phyloP scores from a whole-genome alignment of 1,284 basidiomycete genomes.

The Cutaneotrichosporon sp. region DNA sequence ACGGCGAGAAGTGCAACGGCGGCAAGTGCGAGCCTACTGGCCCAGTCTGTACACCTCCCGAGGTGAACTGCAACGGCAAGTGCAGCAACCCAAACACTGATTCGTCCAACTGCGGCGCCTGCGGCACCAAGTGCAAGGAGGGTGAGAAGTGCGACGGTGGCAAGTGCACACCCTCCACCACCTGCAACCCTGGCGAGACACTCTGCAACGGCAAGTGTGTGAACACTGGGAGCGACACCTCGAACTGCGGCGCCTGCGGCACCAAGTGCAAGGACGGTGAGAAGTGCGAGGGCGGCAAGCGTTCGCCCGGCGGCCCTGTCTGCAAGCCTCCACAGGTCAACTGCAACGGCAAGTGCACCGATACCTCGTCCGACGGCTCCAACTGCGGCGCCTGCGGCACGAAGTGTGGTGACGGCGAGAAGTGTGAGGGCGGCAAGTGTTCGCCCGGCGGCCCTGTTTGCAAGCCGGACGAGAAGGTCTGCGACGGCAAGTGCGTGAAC shows the following conservation, averaged over 20 bases:
- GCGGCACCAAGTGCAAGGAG: background rate
- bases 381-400: background rate
- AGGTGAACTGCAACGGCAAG: background rate
- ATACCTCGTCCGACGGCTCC: no score
- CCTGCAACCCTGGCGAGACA: background rate
- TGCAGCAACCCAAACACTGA: background rate
- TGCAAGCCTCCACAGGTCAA: no score
- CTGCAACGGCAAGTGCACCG: background rate
- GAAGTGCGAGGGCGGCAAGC: no score
- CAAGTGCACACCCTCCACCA: background rate
- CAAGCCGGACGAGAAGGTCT: background rate
- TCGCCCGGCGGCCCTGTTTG: background rate
- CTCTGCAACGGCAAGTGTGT: background rate
- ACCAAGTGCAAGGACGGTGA: background rate
- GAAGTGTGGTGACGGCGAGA: background rate
- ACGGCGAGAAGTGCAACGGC: background rate
- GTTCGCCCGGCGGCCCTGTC: no score
- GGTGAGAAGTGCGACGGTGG: background rate
- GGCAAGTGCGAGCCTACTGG: background rate
- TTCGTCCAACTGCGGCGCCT: background rate
- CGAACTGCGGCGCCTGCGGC: background rate
- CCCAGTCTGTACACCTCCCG: background rate
- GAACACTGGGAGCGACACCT: background rate
- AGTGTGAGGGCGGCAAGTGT: slow-evolving; percentile 2
- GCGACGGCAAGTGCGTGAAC: background rate